Base-by-base conservation (phyloP, 1,284 basidiomycete genomes). In the Entoloma clypeatum region DNA sequence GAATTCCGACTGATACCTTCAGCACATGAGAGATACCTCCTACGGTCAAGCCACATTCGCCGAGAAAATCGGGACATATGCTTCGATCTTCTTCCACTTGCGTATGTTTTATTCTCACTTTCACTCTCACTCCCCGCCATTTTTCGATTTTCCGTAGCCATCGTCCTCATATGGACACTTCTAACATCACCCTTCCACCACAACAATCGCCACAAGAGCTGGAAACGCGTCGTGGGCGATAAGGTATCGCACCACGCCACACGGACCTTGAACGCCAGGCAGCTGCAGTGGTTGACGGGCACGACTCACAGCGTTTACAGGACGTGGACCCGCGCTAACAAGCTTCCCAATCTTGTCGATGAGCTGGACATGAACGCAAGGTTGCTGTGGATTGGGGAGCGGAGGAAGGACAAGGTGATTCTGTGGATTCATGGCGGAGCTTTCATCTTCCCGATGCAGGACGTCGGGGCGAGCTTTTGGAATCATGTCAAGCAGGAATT, bases 391-490 rank as follows among this genome's bases (percentile, higher is more conserved):
- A 53, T 70, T 29, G 67, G 67, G 2, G 54, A 54, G 5, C 64
- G 63, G 41, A 48, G 58, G 17, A 58, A 55, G 3, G 63, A 67
- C 24, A 55, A 57, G n/a, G 64, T 70, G 7, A 46, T 70, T 9
- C 39, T 68, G 6, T 68, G 59, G 38, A 43, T 63, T 7, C 69
- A 63, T 43, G 68, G 65, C n/a, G 64, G 65, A 3, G 63, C 49
- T 3, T 67, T 58, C 45, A 37, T 61, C 3, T 39, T 55, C 8
- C 56, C 64, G 5, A 32, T 62, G n/a, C 44, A 48, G 19, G 36
- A 48, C 22, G 44, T 35, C 14, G 37, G 52, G 4, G 30, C 61
- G 6, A 35, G 45, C 2, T 64, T 66, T 39, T 60, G 58, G 53
- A 40, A 51, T 5, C 51, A 64, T 36, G 39, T 61, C 9, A 58